Evolutionary conservation across 495 filamentous ascomycete genomes (phyloP).

Genomic region (Aspergillus carlsbadensis): DNA sequence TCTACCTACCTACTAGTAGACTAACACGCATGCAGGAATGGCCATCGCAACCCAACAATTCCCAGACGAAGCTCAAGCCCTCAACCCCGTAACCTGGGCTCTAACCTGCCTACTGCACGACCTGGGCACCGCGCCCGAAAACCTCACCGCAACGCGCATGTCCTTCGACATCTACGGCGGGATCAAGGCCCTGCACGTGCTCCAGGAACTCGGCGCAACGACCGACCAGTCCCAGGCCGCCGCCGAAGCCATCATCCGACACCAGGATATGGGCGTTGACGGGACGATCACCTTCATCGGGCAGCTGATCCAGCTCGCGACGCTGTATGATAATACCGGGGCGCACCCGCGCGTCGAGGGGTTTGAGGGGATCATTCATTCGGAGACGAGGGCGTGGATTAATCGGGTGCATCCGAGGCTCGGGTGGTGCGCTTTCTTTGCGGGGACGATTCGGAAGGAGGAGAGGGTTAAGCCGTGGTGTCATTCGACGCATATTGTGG

Average conservation of each 20-base stretch:
- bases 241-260: conserved; percentile 72
- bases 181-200: conserved; percentile 56
- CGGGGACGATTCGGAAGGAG: conserved; percentile 53
- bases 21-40: conserved; percentile 20
- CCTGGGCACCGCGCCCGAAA: conserved; percentile 63
- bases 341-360: conserved; percentile 21
- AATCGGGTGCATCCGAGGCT: conserved; percentile 22
- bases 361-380: conserved; percentile 19
- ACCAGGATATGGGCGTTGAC: conserved; percentile 63
- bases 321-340: conserved; percentile 62
- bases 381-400: conserved; percentile 14
- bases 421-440: conserved; percentile 26
- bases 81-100: conserved; percentile 46
- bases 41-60: conserved; percentile 30
- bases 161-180: conserved; percentile 48
- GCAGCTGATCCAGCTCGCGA: conserved; percentile 72
- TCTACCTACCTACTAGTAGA: too few species aligned
- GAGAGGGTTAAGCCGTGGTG: conserved; percentile 65
- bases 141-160: conserved; percentile 55
- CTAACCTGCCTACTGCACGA: conserved; percentile 71
- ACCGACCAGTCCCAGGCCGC: conserved; percentile 51
- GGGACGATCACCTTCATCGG: conserved; percentile 68
- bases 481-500: conserved; percentile 67
- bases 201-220: conserved; percentile 41
- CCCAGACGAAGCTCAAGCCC: conserved; percentile 15